Evolutionary conservation across 768 basidiomycete species (phyloP), one percentile per base, ranked within the genome.

Genomic region (Leccinellum luteum): DNA sequence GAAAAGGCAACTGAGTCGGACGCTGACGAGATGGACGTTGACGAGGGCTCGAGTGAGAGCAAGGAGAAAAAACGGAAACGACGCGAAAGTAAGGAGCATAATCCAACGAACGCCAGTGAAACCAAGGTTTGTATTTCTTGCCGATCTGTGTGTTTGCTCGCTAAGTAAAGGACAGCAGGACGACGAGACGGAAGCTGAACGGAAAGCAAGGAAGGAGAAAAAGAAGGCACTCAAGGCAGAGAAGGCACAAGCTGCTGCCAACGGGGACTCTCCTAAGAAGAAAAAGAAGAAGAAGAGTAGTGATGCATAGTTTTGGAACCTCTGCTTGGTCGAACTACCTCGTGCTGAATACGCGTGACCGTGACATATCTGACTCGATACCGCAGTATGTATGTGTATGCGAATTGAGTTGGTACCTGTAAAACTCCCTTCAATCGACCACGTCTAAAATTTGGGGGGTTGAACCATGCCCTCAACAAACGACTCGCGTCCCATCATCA

Each of bases 121-220:
- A 57, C 61, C 44, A 80, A 80, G 76, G 83, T 81, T 45, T 54
- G 75, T 70, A 59, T 64, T 32, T 58, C 12, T 43, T 44, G 55
- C 58, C 59, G 28, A 49, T 52, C n/a, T 34, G 31, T 34, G 9
- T 57, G 45, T 56, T 30, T 57, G 23, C 23, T 56, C 25, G 44
- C 54, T 61, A 45, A 64, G 23, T 43, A 27, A 34, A 55, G 17
- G 19, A 43, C 50, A 84, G 66, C 74, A 71, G 61, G 62, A 65
- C 66, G 83, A 78, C 51, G 91, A 94, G 76, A 90, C 90, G 28
- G 88, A 91, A 73, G 89, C 87, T 60, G 90, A 94, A 72, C 82
- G 84, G 58, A 94, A 92, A 74, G 89, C 86, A 34, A 80, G 84
- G 60, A 94, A 95, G 72, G 90, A 86, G 30, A 81, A 78, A 68